Base-by-base conservation (phyloP, 164 flowering plant species). In the Vitis rotundifolia region DNA sequence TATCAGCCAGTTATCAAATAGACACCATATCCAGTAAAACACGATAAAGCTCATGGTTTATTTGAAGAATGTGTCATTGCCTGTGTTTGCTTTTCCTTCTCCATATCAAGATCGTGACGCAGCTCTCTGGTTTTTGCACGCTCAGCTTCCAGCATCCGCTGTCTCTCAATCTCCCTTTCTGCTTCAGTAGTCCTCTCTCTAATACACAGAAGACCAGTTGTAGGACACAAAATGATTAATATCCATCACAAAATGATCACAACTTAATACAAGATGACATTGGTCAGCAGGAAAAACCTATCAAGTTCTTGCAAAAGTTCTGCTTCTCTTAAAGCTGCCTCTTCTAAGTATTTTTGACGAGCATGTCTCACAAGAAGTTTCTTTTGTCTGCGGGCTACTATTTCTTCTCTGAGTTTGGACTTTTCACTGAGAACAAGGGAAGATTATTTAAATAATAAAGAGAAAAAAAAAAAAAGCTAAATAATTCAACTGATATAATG, bases 81-180 rank as follows among this genome's bases (percentile, higher is more conserved):
- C 94, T 93, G 98, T 53, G 85, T 75, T 79, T 86, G 94, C 79
- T 85, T 85, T 83, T 94, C 98, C 81, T 84, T 94, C 79, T 94
- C 98, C 84, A 94, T 70, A 26, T 94, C 98, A 75, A 94, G 94
- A 74, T 78, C 87, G 77, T 89, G 83, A 15, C 88, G 91, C 69
- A 94, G 78, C 76, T 94, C 98, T 79, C 94, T 86, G 18, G 97
- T 91, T 77, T 84, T 94, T 28, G 93, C 87, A 75, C 92, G 91
- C 79, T 91, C 98, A 64, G 83, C 74, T 74, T 94, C 98, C 71
- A 94, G 84, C 66, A 83, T 52, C 50, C 76, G 85, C 73, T 90
- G 94, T 73, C 97, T 85, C 79, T 94, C 96, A 68, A 90, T 85
- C 78, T 94, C 97, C 77, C 73, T 91, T 77, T 90, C 96, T 48